These are phyloP conservation scores for Acer yangbiense DNA, from an alignment of 345 rosid species.

Conservation along the genomic window DNA sequence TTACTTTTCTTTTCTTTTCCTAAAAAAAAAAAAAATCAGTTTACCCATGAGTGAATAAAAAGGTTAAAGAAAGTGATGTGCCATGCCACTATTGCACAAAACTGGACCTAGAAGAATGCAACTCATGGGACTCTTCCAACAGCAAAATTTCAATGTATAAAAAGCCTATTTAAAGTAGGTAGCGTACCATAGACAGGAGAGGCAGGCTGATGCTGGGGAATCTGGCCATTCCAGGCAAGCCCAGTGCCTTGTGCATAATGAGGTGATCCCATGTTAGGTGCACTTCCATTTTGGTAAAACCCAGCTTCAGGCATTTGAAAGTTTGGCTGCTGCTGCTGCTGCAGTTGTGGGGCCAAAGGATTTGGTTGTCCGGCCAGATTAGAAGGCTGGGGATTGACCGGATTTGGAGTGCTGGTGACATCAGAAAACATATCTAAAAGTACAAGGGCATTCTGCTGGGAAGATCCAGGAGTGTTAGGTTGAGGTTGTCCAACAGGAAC, in stretches of 20 bases:
- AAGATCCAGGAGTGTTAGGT: slow-evolving; percentile 53
- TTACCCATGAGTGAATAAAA: background rate
- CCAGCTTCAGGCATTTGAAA: slow-evolving; percentile 56
- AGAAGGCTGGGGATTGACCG: slow-evolving; percentile 56
- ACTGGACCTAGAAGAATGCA: background rate
- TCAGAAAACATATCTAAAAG: slow-evolving; percentile 88
- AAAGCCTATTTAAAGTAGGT: slow-evolving; percentile 8
- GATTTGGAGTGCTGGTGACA: slow-evolving; percentile 42
- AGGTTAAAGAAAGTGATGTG: background rate
- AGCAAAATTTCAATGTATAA: background rate
- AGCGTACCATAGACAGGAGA: slow-evolving; percentile 74
- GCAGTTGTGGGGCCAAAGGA: slow-evolving; percentile 57
- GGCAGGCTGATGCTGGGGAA: slow-evolving; percentile 55
- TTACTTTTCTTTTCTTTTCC: background rate
- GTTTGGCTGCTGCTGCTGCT: slow-evolving; percentile 57
- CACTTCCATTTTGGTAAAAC: slow-evolving; percentile 63
- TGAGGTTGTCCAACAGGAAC: slow-evolving; percentile 76
- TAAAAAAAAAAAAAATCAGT: background rate
- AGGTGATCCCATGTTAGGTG: slow-evolving; percentile 58
- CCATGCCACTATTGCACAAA: background rate
- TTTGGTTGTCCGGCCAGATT: slow-evolving; percentile 44
- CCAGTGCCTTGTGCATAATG: slow-evolving; percentile 56
- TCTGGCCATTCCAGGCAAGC: slow-evolving; percentile 77
- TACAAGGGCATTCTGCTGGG: slow-evolving; percentile 88
- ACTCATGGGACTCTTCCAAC: background rate